These are phyloP conservation scores for Fusarium setosum DNA, from an alignment of 2,329 filamentous ascomycete genomes.

Conservation along the genomic window DNA sequence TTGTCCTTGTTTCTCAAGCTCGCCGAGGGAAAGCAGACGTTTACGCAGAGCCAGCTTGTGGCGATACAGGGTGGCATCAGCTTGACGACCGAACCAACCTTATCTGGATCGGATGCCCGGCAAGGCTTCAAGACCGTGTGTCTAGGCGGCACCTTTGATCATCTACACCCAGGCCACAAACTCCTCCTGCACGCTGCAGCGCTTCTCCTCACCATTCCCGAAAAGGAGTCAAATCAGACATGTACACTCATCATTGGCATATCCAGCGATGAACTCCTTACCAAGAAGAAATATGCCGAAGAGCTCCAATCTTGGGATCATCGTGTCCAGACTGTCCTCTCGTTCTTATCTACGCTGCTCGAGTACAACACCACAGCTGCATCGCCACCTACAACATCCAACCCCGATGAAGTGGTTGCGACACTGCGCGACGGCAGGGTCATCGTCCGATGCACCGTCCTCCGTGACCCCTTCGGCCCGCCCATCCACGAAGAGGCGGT, in stretches of 20 bases:
- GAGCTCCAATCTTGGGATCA: constrained; percentile 83
- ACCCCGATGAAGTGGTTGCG: constrained; percentile 52
- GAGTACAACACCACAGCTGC: constrained; percentile 51
- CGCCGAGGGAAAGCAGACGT: constrained; percentile 57
- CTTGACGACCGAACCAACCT: constrained; percentile 42
- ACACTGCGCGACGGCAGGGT: constrained; percentile 70
- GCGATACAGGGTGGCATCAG: constrained; percentile 65
- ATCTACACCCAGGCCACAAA: constrained; percentile 95
- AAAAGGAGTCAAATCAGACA: constrained; percentile 50
- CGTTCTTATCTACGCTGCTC: constrained; percentile 77
- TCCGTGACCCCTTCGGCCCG: constrained; percentile 90
- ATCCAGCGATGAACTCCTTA: constrained; percentile 86
- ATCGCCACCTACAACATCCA: constrained; percentile 18
- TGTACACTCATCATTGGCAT: constrained; percentile 83
- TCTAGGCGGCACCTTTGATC: constrained; percentile 95
- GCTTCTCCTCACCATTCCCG: constrained; percentile 71
- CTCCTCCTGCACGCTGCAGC: constrained; percentile 91
- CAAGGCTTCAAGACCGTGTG: constrained; percentile 63
- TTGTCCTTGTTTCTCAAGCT: constrained; percentile 61
- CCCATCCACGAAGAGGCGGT: constrained; percentile 86
- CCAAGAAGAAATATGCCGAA: constrained; percentile 89
- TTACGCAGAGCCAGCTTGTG: constrained; percentile 63
- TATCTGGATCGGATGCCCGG: neutral
- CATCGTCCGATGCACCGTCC: constrained; percentile 81
- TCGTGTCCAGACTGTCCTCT: constrained; percentile 75